These are phyloP conservation scores for Streptanthus diversifolius DNA, from an alignment of 345 rosid genomes.

Conservation along the genomic window DNA sequence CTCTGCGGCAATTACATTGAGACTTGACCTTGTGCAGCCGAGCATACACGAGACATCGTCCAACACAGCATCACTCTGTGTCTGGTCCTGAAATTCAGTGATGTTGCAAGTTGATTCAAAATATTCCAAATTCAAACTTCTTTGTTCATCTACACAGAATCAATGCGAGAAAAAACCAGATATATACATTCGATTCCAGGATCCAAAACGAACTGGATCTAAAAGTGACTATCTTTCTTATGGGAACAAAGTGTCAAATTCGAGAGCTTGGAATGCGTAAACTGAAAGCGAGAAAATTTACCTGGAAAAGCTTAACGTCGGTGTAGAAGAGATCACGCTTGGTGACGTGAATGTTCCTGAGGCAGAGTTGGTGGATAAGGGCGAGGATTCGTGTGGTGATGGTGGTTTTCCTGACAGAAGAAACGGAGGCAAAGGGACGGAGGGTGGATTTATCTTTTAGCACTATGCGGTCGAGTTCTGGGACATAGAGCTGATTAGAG, in stretches of 20 bases:
- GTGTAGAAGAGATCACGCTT: constrained; percentile 99
- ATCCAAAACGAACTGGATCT: neutral
- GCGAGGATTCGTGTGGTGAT: constrained; percentile 81
- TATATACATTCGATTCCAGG: neutral
- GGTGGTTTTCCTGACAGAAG: constrained; percentile 85
- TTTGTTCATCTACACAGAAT: neutral
- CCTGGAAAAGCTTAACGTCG: constrained; percentile 97
- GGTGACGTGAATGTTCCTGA: constrained; percentile 82
- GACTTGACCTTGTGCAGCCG: constrained; percentile 86
- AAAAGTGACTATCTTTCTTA: neutral
- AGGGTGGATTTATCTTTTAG: constrained; percentile 87
- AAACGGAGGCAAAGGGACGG: constrained; percentile 77
- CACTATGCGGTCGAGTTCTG: constrained; percentile 98
- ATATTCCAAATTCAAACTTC: neutral
- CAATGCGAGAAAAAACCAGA: neutral
- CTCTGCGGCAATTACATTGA: constrained; percentile 89
- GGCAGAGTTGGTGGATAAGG: constrained; percentile 88
- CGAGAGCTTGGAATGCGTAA: neutral
- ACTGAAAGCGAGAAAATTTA: neutral
- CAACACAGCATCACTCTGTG: constrained; percentile 77
- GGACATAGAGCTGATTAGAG: constrained; percentile 91
- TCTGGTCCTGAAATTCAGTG: constrained; percentile 68
- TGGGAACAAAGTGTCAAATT: neutral
- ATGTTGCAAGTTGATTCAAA: constrained; percentile 2
- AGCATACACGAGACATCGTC: constrained; percentile 96